A percentile compares a stretch with the other conserved stretches of the same genome.
Evolutionary conservation across 176 grass and related monocot species (phyloP).

Genomic region (Urochloa ruziziensis): DNA sequence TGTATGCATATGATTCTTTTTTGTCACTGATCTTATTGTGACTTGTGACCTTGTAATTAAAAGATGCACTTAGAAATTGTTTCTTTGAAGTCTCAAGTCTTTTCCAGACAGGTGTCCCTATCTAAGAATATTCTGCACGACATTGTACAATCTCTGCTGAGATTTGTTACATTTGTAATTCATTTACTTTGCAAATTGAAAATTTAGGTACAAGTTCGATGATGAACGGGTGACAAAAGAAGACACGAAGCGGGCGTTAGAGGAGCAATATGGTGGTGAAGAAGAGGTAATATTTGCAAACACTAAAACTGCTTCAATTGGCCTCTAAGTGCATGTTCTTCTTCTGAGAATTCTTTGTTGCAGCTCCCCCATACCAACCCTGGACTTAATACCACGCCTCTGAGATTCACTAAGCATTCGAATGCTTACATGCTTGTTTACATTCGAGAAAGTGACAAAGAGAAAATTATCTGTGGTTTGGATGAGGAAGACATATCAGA

Average conservation of each 20-base stretch:
- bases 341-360: constrained; percentile 7
- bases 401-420: constrained; percentile 76
- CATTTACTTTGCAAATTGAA: constrained; percentile 17
- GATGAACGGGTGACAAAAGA: constrained; percentile 83
- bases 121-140: not conserved
- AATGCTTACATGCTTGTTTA: constrained; percentile 93
- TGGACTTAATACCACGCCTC: constrained; percentile 56
- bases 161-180: constrained; percentile 14
- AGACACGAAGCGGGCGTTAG: constrained; percentile 51
- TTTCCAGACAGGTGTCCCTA: not conserved
- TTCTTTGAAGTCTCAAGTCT: too few relatives aligned
- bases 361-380: constrained; percentile 73
- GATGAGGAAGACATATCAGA: constrained; percentile 63
- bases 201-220: constrained; percentile 72
- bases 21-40: not conserved
- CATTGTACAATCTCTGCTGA: not conserved
- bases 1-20: not conserved
- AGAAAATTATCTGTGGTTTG: constrained; percentile 68
- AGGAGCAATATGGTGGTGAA: constrained; percentile 81
- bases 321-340: not conserved
- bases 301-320: not conserved
- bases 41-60: too few relatives aligned
- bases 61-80: too few relatives aligned
- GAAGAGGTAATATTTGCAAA: constrained; percentile 52
- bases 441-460: constrained; percentile 73